A percentile compares a stretch with the other conserved stretches of the same genome.
Conservation (phyloP, 192 early-diverging fungal species). For the Backusella sp. region DNA sequence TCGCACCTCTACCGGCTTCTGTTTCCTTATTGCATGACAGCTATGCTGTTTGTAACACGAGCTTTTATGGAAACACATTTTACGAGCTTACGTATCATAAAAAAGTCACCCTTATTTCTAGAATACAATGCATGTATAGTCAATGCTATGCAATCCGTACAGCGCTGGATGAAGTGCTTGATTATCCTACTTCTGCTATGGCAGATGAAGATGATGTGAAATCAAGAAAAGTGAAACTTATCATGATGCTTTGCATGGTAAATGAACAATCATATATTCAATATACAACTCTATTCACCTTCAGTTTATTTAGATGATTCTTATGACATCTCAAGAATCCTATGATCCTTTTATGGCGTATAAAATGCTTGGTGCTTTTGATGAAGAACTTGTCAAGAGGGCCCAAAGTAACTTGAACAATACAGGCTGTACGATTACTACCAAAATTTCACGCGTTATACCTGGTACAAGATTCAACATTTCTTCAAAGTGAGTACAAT, state of each 20-base stretch:
- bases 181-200: background rate
- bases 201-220: background rate
- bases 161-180: background rate
- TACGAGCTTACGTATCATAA: background rate
- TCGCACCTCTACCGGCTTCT: background rate
- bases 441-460: background rate
- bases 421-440: background rate
- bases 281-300: background rate
- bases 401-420: background rate
- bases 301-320: constrained; percentile 6
- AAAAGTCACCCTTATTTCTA: background rate
- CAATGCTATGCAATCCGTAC: background rate
- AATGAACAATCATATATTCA: background rate
- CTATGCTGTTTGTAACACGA: background rate
- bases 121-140: background rate
- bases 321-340: background rate
- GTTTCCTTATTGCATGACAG: background rate
- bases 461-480: constrained; percentile 1
- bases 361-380: background rate
- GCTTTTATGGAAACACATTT: background rate
- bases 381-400: background rate
- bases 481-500: constrained; percentile 4
- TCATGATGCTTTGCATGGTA: constrained; percentile 5
- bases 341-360: constrained; percentile 10
- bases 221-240: background rate